Evolutionary conservation across 2,329 filamentous ascomycete species (phyloP).

Genomic region (Aspergillus novofumigatus): DNA sequence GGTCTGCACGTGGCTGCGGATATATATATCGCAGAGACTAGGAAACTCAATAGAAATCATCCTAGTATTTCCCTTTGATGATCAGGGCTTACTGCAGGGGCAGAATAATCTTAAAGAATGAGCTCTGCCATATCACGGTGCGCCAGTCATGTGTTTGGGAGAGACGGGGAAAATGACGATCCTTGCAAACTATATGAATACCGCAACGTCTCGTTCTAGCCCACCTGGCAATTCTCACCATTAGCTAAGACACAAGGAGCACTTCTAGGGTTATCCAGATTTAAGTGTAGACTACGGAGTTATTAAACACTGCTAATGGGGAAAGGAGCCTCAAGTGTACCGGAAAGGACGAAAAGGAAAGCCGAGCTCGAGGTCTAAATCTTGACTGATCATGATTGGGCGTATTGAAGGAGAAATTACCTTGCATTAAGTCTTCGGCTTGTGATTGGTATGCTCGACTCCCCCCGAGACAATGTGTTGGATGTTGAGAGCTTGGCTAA

Average conservation of each 20-base stretch:
- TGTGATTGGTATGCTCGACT: neutral
- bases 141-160: neutral
- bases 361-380: neutral
- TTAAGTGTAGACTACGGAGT: too few species aligned
- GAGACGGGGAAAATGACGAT: neutral
- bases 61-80: too few species aligned
- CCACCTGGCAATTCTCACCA: neutral
- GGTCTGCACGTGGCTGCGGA: too few species aligned
- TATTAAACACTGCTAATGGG: neutral
- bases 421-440: neutral
- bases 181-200: neutral
- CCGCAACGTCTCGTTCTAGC: neutral
- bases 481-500: neutral
- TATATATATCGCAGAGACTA: too few species aligned
- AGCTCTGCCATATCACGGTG: neutral
- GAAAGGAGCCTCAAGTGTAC: neutral
- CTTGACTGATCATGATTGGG: neutral
- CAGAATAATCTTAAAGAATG: too few species aligned
- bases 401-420: neutral
- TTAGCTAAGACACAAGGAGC: neutral
- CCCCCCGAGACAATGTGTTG: neutral
- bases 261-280: neutral
- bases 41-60: too few species aligned
- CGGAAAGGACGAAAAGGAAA: neutral
- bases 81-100: too few species aligned